Base-by-base conservation (phyloP, 805 yeast species). In the Candida vartiovaarae region DNA sequence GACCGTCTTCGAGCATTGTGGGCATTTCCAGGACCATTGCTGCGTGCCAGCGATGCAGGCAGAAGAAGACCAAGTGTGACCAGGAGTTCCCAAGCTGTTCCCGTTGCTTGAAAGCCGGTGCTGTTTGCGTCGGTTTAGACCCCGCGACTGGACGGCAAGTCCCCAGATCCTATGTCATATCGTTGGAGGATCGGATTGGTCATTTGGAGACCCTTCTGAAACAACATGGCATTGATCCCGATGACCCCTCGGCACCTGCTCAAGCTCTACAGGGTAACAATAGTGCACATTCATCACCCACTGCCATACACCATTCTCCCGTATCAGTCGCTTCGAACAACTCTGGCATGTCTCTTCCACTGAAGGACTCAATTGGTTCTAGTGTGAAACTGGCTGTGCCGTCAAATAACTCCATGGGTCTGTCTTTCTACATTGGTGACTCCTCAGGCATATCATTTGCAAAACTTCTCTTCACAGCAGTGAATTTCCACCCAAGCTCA, bases 61-160 rank as follows among this genome's bases (percentile, higher is more conserved):
- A 78, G 54, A 78, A 76, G 59, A 80, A 80, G 61, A 72, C 79
- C 46, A 78, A 76, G 50, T 81, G 86, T 58, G 74, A 78, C n/a
- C 70, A 80, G 46, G 70, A 67, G 34, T 71, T 68, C 35, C 86
- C 85, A 1, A 62, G 72, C 11, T 82, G 86, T 54, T 63, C 67
- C 27, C 70, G 71, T 49, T 81, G 87, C 60, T 62, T 65, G 15
- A 74, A 69, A 44, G 82, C 84, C 8, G 75, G 78, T 5, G 82
- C 68, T 3, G 85, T 84, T 6, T 89, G 97, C 63, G 79, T 87
- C 4, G 87, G 95, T 0, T 62, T 85, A 3, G 96, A 90, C 59
- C 89, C 95, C 0, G 87, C 89, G 6, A 86, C 96, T 0, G 95
- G 95, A 0, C 68, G 95, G 43, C 88, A 84, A 51, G 78, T 88